phyloP scores from a whole-genome alignment of 2,329 filamentous ascomycete species.

The Fusarium torulosum region DNA sequence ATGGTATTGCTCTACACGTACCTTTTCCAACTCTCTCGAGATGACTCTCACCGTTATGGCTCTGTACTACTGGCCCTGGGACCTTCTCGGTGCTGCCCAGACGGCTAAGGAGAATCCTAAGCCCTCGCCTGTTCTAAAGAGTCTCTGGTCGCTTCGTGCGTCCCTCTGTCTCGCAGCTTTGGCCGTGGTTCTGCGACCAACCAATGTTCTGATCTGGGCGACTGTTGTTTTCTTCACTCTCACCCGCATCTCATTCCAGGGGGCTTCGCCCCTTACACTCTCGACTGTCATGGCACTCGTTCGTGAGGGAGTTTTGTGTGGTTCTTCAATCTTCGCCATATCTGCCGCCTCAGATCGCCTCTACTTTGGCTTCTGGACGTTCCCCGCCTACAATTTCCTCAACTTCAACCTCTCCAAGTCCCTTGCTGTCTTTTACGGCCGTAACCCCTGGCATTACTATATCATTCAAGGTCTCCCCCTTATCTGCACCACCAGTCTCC shows the following conservation, averaged over 20 bases:
- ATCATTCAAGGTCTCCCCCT: conserved; percentile 89
- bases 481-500: conserved; percentile 84
- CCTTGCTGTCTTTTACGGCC: conserved; percentile 91
- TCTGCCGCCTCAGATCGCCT: conserved; percentile 78
- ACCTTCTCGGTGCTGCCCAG: conserved; percentile 64
- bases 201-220: conserved; percentile 88
- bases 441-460: conserved; percentile 93
- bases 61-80: conserved; percentile 89
- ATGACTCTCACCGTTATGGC: conserved; percentile 86
- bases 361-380: conserved; percentile 88
- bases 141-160: conserved; percentile 56
- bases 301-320: conserved; percentile 74
- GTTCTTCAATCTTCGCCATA: conserved; percentile 69
- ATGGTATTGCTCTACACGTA: conserved; percentile 94
- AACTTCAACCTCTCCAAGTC: conserved; percentile 92
- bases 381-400: conserved; percentile 88
- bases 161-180: conserved; percentile 82
- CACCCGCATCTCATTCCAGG: conserved; percentile 54
- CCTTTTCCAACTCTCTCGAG: conserved; percentile 94
- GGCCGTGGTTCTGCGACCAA: conserved; percentile 88
- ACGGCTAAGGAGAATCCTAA: conserved; percentile 57
- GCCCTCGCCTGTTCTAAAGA: conserved; percentile 45
- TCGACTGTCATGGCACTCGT: conserved; percentile 66
- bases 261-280: conserved; percentile 57
- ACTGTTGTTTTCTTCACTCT: conserved; percentile 67